Conservation (phyloP, 257 asterid genomes). For the Lantana camara region DNA sequence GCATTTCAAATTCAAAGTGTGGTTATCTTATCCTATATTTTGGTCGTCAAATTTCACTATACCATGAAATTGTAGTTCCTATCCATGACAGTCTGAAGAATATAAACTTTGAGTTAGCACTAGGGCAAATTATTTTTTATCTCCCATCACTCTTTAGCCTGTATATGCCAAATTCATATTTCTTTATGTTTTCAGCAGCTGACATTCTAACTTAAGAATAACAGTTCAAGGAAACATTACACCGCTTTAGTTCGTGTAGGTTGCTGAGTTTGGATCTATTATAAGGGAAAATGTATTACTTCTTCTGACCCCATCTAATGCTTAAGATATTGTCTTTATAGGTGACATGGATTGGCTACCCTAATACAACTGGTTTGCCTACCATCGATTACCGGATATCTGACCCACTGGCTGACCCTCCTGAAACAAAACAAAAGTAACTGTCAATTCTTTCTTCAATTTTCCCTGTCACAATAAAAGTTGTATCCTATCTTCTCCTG, state of each 20-base stretch:
- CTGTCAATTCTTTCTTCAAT: slow-evolving; percentile 12
- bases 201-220: not conserved
- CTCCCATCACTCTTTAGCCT: not conserved
- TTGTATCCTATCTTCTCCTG: slow-evolving; percentile 21
- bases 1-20: too few relatives aligned
- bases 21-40: not conserved
- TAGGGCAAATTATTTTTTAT: slow-evolving; percentile 12
- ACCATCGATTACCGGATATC: slow-evolving; percentile 94
- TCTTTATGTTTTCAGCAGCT: slow-evolving; percentile 3
- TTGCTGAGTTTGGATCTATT: slow-evolving; percentile 1
- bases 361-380: slow-evolving; percentile 98
- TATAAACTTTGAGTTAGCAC: slow-evolving; percentile 6
- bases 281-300: not conserved
- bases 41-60: slow-evolving; percentile 5
- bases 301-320: slow-evolving; percentile 28
- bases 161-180: slow-evolving; percentile 12
- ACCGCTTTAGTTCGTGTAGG: not conserved
- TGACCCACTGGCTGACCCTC: slow-evolving; percentile 87
- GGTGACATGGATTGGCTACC: slow-evolving; percentile 99
- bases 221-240: slow-evolving; percentile 6
- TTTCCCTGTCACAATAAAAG: slow-evolving; percentile 8
- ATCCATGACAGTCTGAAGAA: not conserved
- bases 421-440: slow-evolving; percentile 80
- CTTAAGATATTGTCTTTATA: slow-evolving; percentile 36
- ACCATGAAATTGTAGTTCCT: not conserved